Evolutionary conservation across 2,329 filamentous ascomycete species (phyloP).

Genomic region (Clarireedia paspali): DNA sequence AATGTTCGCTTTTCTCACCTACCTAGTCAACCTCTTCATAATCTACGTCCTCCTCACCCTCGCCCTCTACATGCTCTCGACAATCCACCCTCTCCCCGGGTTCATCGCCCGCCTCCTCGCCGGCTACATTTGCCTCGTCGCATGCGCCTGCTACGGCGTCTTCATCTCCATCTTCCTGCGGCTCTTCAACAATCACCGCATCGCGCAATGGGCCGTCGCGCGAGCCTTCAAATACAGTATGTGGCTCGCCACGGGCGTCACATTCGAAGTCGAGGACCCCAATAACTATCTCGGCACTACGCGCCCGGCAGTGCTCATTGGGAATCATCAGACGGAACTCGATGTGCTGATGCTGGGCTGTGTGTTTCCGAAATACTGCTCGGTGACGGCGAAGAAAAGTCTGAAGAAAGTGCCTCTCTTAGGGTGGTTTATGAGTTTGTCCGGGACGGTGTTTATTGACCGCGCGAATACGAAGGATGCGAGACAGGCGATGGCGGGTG

Average conservation of each 20-base stretch:
- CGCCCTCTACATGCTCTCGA: slow-evolving; percentile 55
- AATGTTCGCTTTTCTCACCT: slow-evolving; percentile 29
- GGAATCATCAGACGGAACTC: slow-evolving; percentile 94
- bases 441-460: slow-evolving; percentile 91
- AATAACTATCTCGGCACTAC: slow-evolving; percentile 44
- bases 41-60: slow-evolving; percentile 45
- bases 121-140: slow-evolving; percentile 54
- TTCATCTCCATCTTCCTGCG: slow-evolving; percentile 65
- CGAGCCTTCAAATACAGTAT: slow-evolving; percentile 76
- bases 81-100: slow-evolving; percentile 48
- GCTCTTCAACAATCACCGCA: slow-evolving; percentile 61
- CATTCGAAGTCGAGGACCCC: slow-evolving; percentile 67
- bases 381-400: slow-evolving; percentile 84
- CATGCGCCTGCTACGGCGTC: slow-evolving; percentile 65
- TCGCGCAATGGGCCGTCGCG: slow-evolving; percentile 79
- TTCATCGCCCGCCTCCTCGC: slow-evolving; percentile 65
- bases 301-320: slow-evolving; percentile 83
- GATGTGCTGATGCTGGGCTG: slow-evolving; percentile 86
- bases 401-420: slow-evolving; percentile 75
- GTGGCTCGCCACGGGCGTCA: slow-evolving; percentile 66
- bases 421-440: slow-evolving; percentile 89
- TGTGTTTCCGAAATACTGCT: slow-evolving; percentile 87
- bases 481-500: slow-evolving; percentile 75
- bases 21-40: slow-evolving; percentile 38
- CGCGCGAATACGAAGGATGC: slow-evolving; percentile 77